Base-by-base conservation (phyloP, 352 stramenopile species). In the Globisporangium parvum region DNA sequence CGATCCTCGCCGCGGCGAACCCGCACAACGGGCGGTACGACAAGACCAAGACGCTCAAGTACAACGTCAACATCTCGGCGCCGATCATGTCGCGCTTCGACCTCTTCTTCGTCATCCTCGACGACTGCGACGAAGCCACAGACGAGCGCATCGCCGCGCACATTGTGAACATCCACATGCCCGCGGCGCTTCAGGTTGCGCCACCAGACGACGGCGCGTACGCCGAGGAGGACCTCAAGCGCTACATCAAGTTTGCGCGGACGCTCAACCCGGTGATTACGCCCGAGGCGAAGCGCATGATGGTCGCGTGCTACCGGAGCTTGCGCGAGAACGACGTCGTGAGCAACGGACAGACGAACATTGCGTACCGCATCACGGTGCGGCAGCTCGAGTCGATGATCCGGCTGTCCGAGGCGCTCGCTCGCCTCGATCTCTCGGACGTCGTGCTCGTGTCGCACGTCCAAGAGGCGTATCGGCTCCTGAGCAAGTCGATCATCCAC, bases 21-120 rank as follows among this genome's bases (percentile, higher is more conserved):
- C 97, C 97, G 6, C 91, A 98, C 47, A 95, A 97, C 68, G 97
- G 97, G 15, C 85, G 88, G 0, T 97, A 97, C 64, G 87, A 97
- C 64, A 88, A 91, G 58, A 93, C 83, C 51, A 96, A 96, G 71
- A 91, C 84, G 42, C 75, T 92, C 59, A 89, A 91, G 68, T 90
- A 91, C 63, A 93, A 94, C 57, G 81, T 96, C 15, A 88, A 95
- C 59, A 95, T 98, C 61, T 90, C 77, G 24, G 91, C 96, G 41
- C 92, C 97, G 6, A 99, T 99, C 73, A 96, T 99, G 77, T 98
- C 89, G 66, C 91, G 97, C 51, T 99, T 99, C 66, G 97, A 99
- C 73, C 71, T 99, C 35, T 99, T 99, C 61, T 99, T 99, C 80
- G 94, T 99, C 37, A 87, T 94, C 45, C 59, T 99, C n/a, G 97